phyloP scores from a whole-genome alignment of 352 stramenopile genomes.

The Globisporangium nunn region DNA sequence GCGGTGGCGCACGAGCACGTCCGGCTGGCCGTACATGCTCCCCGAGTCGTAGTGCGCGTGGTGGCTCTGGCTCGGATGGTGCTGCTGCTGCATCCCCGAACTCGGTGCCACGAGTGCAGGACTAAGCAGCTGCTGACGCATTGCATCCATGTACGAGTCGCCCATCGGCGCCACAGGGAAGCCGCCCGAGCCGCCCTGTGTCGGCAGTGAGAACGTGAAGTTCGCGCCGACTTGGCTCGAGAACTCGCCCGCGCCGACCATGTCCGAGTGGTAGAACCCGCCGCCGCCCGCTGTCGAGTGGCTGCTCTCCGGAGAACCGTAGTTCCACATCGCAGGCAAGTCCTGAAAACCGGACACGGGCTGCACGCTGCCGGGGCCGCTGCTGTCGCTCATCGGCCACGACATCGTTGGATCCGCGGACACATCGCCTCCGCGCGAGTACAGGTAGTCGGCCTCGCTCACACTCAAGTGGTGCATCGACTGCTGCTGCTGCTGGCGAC shows the following conservation, averaged over 20 bases:
- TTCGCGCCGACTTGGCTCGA: slow-evolving; percentile 15
- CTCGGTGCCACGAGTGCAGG: slow-evolving; percentile 1
- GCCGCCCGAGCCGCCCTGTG: slow-evolving; percentile 1
- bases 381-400: slow-evolving; percentile 4
- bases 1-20: slow-evolving; percentile 58
- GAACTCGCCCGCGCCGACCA: slow-evolving; percentile 9
- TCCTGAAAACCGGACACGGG: slow-evolving; percentile 11
- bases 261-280: slow-evolving; percentile 18
- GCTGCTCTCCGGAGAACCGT: slow-evolving; percentile 18
- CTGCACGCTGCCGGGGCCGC: slow-evolving; percentile 3
- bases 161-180: slow-evolving; percentile 6
- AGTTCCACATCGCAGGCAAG: slow-evolving; percentile 23
- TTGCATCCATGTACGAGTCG: slow-evolving; percentile 16
- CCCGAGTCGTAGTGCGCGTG: background rate
- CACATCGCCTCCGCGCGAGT: slow-evolving; percentile 5
- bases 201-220: slow-evolving; percentile 14
- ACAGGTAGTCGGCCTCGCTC: slow-evolving; percentile 14
- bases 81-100: background rate
- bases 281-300: slow-evolving; percentile 7
- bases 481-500: slow-evolving; percentile 16
- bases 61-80: background rate
- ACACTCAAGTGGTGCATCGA: slow-evolving; percentile 12
- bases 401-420: slow-evolving; percentile 2
- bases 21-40: slow-evolving; percentile 8
- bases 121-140: slow-evolving; percentile 13